Evolutionary conservation across 441 rosid species (phyloP).

Genomic region (Theobroma grandiflorum): DNA sequence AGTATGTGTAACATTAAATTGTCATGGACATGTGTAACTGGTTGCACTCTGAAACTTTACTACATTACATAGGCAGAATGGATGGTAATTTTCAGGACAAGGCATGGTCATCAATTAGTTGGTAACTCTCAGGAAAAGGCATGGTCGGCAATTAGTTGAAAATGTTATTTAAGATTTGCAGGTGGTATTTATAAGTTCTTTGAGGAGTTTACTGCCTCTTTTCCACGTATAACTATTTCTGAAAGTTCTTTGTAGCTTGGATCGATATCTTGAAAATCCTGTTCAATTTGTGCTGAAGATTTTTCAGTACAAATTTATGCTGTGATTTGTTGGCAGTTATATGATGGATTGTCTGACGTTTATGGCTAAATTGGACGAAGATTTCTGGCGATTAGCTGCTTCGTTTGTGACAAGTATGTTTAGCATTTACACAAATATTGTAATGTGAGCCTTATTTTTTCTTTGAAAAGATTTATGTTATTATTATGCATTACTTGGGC

Average conservation of each 20-base stretch:
- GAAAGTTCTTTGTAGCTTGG: too few species aligned
- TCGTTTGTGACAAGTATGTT: too few species aligned
- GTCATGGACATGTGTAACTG: neutral
- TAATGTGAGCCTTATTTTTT: neutral
- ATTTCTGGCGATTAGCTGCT: neutral
- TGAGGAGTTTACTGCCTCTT: too few species aligned
- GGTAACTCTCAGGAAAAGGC: too few species aligned
- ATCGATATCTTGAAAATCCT: too few species aligned
- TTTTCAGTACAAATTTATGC: neutral
- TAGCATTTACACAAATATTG: too few species aligned
- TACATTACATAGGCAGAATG: neutral
- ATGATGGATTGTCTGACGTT: too few species aligned
- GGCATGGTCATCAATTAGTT: neutral
- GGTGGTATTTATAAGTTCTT: too few species aligned
- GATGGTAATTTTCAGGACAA: neutral
- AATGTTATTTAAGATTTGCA: too few species aligned
- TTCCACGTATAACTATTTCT: too few species aligned
- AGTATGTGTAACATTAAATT: neutral
- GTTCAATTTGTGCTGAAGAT: too few species aligned
- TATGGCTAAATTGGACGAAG: neutral
- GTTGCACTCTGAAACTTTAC: neutral
- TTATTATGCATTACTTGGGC: neutral
- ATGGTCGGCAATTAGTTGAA: too few species aligned
- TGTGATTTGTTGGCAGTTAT: neutral
- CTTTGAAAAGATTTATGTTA: neutral